phyloP scores from a whole-genome alignment of 2,329 filamentous ascomycete species.

The Apiospora sp. region DNA sequence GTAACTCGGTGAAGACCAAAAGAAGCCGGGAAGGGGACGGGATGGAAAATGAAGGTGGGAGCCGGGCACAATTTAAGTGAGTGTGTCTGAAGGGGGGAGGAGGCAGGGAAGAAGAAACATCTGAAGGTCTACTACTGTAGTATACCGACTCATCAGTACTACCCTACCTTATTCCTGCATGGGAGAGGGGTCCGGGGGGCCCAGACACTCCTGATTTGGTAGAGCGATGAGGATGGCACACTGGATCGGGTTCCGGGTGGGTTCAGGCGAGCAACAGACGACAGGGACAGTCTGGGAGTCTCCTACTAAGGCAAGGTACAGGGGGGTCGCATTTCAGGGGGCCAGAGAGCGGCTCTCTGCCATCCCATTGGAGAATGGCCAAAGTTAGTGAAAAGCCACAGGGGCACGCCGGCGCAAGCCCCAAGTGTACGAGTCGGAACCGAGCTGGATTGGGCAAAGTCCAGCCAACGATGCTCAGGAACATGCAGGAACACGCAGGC shows the following conservation, averaged over 20 bases:
- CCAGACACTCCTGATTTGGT: not conserved
- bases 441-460: not conserved
- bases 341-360: slow-evolving; percentile 5
- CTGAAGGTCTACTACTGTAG: not conserved
- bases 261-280: slow-evolving; percentile 5
- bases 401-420: not conserved
- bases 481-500: not conserved
- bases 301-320: not conserved
- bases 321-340: slow-evolving; percentile 10
- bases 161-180: not conserved
- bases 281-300: not conserved
- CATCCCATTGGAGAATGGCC: not conserved
- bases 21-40: slow-evolving; percentile 4
- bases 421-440: not conserved
- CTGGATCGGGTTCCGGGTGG: slow-evolving; percentile 16
- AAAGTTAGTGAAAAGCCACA: slow-evolving; percentile 12
- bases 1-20: slow-evolving; percentile 21
- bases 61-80: slow-evolving; percentile 13
- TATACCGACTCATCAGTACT: not conserved
- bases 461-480: not conserved
- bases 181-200: slow-evolving; percentile 1
- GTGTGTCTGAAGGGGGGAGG: not conserved
- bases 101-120: slow-evolving; percentile 13
- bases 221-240: slow-evolving; percentile 8
- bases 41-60: not conserved